Evolutionary conservation across 176 grass and related monocot genomes (phyloP).

Genomic region (Thalia dealbata): DNA sequence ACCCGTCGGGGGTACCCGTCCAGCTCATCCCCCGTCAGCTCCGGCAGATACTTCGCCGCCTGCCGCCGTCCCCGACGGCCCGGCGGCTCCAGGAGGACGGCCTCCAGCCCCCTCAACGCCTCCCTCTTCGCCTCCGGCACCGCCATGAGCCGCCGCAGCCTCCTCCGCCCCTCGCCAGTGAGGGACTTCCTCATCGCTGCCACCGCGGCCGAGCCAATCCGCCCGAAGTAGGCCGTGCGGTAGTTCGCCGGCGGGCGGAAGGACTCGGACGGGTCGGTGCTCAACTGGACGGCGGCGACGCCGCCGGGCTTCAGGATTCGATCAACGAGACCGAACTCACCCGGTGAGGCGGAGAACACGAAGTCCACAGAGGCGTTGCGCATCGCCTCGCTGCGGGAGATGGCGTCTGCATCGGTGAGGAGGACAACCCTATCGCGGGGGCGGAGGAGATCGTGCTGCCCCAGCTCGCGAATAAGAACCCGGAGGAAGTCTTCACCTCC

Average conservation of each 20-base stretch:
- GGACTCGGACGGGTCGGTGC: constrained; percentile 1
- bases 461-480: constrained; percentile 22
- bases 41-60: constrained; percentile 28
- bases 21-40: constrained; percentile 33
- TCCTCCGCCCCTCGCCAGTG: neutral
- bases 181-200: constrained; percentile 24
- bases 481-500: constrained; percentile 12
- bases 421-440: constrained; percentile 13
- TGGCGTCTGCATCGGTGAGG: constrained; percentile 19
- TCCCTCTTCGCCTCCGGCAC: constrained; percentile 27
- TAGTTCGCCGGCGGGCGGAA: constrained; percentile 30
- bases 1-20: constrained; percentile 31
- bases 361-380: constrained; percentile 24
- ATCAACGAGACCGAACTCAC: constrained; percentile 12
- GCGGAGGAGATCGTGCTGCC: constrained; percentile 22
- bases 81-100: constrained; percentile 46
- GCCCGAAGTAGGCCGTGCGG: constrained; percentile 19
- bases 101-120: constrained; percentile 36
- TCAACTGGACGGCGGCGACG: constrained; percentile 16
- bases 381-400: neutral
- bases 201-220: constrained; percentile 6
- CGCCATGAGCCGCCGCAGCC: constrained; percentile 24
- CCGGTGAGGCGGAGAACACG: constrained; percentile 18
- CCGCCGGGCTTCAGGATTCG: constrained; percentile 26
- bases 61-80: neutral